Base-by-base conservation (phyloP, 176 grass and related monocot genomes). In the Oryza brachyantha region DNA sequence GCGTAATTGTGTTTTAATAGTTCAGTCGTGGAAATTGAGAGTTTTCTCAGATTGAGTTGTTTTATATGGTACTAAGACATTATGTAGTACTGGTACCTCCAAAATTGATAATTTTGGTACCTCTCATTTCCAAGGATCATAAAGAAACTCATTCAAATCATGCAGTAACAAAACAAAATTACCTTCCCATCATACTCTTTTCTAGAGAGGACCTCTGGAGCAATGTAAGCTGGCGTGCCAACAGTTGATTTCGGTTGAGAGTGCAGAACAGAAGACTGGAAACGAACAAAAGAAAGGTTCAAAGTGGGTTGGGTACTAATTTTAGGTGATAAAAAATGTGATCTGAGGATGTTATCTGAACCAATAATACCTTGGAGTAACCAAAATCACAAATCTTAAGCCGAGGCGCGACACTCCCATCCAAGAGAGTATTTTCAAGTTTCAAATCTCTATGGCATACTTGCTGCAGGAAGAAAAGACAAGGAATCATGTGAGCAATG, bases 341-440 rank as follows among this genome's bases (percentile, higher is more conserved):
- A 10, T 71, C 8, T 3, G 43, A 84, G 1, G 61, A 19, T 21
- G 45, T 19, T 64, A 65, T 81, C 28, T 58, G 63, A 31, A 14
- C 3, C 3, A 12, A 41, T 28, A 19, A 28, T 91, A 97, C 94
- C 91, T 97, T 93, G 66, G 94, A 97, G 80, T 97, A 97, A 79
- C 94, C 91, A 1, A 97, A 97, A 87, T 93, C 94, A 64, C 94
- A 97, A 54, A 97, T 97, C 84, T 97, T 97, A 19, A 93, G 91
- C n/a, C 91, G 77, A 39, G 94, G 94, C 26, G 94, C 86, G 7
- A 80, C 59, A 66, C 94, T 97, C 36, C 94, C 91, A 85, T 97
- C 94, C 75, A 97, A 86, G 6, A 97, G 91, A 35, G 94, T 97
- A 62, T 97, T 97, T 86, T 97, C 94, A 62, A 97, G 87, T 83